These are phyloP conservation scores for Helotiales sp. DNA, from an alignment of 2,329 filamentous ascomycete species.

Conservation along the genomic window DNA sequence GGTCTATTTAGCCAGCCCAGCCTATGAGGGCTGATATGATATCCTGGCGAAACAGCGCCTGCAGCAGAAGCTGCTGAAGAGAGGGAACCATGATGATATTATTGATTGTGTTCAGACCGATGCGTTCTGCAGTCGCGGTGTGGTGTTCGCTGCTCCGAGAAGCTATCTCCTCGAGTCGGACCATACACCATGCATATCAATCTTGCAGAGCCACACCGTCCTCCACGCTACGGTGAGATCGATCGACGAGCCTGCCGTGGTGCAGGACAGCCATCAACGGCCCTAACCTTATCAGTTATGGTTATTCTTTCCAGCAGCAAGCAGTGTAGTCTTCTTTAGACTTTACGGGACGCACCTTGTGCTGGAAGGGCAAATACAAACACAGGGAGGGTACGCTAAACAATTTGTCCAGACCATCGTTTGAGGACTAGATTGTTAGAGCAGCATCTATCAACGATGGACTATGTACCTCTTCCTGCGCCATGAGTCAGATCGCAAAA, in stretches of 20 bases:
- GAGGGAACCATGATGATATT: not conserved
- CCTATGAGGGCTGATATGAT: not conserved
- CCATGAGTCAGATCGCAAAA: not conserved
- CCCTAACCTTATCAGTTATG: slow-evolving; percentile 3
- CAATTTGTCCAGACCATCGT: not conserved
- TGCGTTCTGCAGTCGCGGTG: not conserved
- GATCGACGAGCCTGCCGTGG: not conserved
- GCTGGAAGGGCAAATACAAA: not conserved
- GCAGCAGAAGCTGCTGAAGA: not conserved
- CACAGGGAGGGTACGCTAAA: too few relatives aligned
- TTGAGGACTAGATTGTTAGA: not conserved
- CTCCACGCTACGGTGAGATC: not conserved
- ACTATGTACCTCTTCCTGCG: not conserved
- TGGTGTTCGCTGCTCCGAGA: not conserved
- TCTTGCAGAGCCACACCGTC: not conserved
- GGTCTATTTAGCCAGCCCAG: not conserved
- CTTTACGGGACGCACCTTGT: not conserved
- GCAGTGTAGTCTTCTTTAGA: not conserved
- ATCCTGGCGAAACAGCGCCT: not conserved
- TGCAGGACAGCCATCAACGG: not conserved
- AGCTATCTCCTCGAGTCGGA: not conserved
- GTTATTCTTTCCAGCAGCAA: not conserved
- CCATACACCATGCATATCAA: not conserved
- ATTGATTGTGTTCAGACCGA: not conserved
- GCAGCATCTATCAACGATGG: not conserved